Evolutionary conservation across 176 grass and related monocot genomes (phyloP).

Genomic region (Calamus simplicifolius): DNA sequence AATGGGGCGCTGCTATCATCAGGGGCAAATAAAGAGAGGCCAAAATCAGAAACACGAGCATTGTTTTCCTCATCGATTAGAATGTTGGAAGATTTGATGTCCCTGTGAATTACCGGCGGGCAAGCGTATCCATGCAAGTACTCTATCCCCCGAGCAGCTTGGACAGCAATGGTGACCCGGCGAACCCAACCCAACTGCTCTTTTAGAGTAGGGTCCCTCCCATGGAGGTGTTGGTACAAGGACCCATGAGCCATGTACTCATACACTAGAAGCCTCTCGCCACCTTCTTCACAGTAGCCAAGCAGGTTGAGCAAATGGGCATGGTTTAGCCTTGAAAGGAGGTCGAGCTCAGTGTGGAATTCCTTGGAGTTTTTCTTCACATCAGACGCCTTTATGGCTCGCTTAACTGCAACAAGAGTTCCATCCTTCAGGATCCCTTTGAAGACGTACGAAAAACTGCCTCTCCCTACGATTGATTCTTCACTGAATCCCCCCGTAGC

Average conservation of each 20-base stretch:
- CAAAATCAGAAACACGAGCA: slow-evolving; percentile 88
- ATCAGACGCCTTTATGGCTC: slow-evolving; percentile 79
- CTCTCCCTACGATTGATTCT: slow-evolving; percentile 79
- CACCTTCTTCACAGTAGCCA: slow-evolving; percentile 89
- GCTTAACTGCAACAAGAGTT: slow-evolving; percentile 85
- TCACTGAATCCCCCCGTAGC: slow-evolving; percentile 69
- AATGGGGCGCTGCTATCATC: slow-evolving; percentile 72
- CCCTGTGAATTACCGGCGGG: slow-evolving; percentile 91
- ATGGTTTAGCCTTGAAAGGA: slow-evolving; percentile 93
- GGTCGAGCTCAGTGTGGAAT: slow-evolving; percentile 88
- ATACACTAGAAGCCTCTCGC: slow-evolving; percentile 85
- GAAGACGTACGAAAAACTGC: slow-evolving; percentile 94
- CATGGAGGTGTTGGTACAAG: slow-evolving; percentile 80
- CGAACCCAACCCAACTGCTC: slow-evolving; percentile 69
- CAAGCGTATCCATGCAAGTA: slow-evolving; percentile 98
- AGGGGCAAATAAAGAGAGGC: slow-evolving; percentile 85
- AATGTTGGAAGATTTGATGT: slow-evolving; percentile 99
- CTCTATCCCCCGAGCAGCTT: slow-evolving; percentile 89
- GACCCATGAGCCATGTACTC: slow-evolving; percentile 99
- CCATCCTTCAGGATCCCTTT: slow-evolving; percentile 84
- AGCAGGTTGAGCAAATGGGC: slow-evolving; percentile 91
- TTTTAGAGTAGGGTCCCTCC: slow-evolving; percentile 64
- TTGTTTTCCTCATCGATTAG: slow-evolving; percentile 96
- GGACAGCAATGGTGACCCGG: slow-evolving; percentile 89
- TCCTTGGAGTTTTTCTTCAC: slow-evolving; percentile 94